phyloP scores from a whole-genome alignment of 2,329 filamentous ascomycete species.

The Xylaria hypoxylon region DNA sequence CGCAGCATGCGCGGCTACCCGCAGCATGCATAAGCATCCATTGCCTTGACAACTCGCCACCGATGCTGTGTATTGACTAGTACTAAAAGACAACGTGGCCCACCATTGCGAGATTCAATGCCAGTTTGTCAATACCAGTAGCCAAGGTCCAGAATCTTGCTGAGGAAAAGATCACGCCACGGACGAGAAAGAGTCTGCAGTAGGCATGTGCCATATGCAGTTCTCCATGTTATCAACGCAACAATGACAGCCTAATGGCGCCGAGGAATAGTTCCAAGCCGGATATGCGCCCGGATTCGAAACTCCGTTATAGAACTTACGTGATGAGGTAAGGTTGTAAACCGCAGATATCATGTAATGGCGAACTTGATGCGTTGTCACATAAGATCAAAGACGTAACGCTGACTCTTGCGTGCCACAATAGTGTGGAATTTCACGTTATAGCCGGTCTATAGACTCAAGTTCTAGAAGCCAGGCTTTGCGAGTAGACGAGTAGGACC shows the following conservation, averaged over 20 bases:
- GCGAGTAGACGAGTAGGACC: constrained; percentile 39
- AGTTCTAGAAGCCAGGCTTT: constrained; percentile 19
- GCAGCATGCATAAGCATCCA: constrained; percentile 26
- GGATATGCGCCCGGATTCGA: constrained; percentile 7
- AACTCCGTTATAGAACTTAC: neutral
- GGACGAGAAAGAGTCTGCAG: constrained; percentile 15
- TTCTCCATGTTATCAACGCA: constrained; percentile 31
- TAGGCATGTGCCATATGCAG: constrained; percentile 31
- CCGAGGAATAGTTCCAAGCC: constrained; percentile 8
- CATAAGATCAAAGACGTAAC: neutral
- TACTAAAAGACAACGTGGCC: constrained; percentile 33
- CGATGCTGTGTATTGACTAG: constrained; percentile 17
- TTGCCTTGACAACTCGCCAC: constrained; percentile 32
- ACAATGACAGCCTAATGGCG: neutral
- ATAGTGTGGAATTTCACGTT: constrained; percentile 3
- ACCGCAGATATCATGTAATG: constrained; percentile 10
- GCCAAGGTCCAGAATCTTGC: constrained; percentile 12
- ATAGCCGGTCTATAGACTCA: constrained; percentile 2
- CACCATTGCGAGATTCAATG: constrained; percentile 25
- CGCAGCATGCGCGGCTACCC: constrained; percentile 31
- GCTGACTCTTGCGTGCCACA: constrained; percentile 14
- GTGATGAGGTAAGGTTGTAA: neutral
- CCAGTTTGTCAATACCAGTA: constrained; percentile 26
- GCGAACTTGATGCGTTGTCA: constrained; percentile 13
- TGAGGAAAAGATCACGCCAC: constrained; percentile 20